A percentile compares a stretch with the other conserved stretches of the same genome.
Conservation (phyloP, 305 asterid species). For the Solanum chacoense region DNA sequence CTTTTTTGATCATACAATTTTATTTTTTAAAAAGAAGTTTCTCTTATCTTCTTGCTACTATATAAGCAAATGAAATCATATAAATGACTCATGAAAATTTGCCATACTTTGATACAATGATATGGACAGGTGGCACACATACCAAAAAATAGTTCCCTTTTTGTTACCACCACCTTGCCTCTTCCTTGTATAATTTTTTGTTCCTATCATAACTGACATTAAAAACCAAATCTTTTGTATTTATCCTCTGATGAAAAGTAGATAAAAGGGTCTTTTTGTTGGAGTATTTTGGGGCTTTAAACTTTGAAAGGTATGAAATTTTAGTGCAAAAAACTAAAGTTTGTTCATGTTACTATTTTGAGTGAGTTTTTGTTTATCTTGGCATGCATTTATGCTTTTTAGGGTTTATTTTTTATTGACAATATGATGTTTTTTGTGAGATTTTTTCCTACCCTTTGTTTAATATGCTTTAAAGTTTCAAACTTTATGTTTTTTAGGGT, state of each 20-base stretch:
- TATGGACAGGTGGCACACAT: background rate
- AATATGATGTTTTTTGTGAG: background rate
- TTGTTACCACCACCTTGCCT: background rate
- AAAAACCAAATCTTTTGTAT: background rate
- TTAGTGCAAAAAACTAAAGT: background rate
- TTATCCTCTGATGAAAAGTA: background rate
- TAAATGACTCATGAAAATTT: background rate
- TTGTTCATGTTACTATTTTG: background rate
- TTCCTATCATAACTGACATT: background rate
- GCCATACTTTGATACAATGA: background rate
- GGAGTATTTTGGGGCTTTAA: background rate
- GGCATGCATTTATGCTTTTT: background rate
- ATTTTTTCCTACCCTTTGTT: background rate
- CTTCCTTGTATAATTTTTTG: background rate
- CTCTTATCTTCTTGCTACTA: constrained; percentile 1
- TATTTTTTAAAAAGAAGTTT: background rate
- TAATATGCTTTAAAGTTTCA: background rate
- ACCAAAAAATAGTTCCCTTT: background rate
- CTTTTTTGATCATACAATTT: background rate
- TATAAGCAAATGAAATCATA: background rate
- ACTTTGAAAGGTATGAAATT: background rate
- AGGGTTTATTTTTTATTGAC: background rate
- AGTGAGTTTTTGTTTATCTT: background rate
- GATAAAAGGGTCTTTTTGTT: background rate
- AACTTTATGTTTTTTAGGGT: background rate